These are phyloP conservation scores for Tephrocybe sp. DNA, from an alignment of 768 basidiomycete genomes.

Conservation along the genomic window DNA sequence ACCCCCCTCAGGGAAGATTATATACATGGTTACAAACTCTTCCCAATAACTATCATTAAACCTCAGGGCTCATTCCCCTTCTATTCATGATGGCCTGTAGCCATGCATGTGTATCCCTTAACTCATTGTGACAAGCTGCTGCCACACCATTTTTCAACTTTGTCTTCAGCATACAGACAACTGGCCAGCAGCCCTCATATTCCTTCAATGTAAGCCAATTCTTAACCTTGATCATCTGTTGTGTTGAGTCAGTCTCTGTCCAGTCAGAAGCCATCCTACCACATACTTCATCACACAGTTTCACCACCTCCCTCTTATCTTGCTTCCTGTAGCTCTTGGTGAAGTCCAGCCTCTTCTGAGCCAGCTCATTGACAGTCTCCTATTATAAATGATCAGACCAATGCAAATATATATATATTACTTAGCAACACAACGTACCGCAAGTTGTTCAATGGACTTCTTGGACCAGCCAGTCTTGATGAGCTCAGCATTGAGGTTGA, in stretches of 20 bases:
- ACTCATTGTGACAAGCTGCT: background rate
- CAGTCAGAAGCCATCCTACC: background rate
- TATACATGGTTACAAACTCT: too few species aligned
- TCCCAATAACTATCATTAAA: background rate
- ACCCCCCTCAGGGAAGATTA: too few species aligned
- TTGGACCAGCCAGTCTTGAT: conserved; percentile 7
- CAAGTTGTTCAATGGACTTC: conserved; percentile 1
- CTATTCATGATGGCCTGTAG: background rate
- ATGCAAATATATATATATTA: too few species aligned
- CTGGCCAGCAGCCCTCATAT: conserved; percentile 13
- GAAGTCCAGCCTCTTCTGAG: conserved; percentile 1
- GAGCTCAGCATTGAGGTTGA: background rate
- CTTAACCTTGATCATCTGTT: conserved; percentile 13
- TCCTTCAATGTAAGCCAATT: conserved; percentile 6
- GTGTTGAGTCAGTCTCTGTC: background rate
- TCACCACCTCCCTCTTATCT: background rate
- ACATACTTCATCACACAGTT: conserved; percentile 7
- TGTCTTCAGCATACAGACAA: conserved; percentile 12
- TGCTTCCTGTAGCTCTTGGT: conserved; percentile 5
- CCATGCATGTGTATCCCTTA: background rate
- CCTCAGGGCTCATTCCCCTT: background rate
- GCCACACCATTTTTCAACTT: conserved; percentile 10
- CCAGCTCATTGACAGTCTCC: conserved; percentile 2
- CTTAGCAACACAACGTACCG: too few species aligned
- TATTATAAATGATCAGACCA: too few species aligned